Conservation (phyloP, 371 early-diverging fungal species). For the Saksenaea oblongispora region DNA sequence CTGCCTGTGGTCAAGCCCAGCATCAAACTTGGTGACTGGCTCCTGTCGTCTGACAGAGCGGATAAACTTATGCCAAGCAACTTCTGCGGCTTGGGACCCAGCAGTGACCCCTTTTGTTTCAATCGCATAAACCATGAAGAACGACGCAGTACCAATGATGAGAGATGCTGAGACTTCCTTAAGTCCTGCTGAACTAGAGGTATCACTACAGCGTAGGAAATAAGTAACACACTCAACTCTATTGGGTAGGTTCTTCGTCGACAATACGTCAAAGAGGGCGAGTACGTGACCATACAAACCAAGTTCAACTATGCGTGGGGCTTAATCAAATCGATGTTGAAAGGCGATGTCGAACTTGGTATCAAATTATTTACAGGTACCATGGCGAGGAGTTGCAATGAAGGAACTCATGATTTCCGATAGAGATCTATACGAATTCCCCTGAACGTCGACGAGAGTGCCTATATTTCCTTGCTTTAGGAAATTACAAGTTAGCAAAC, state of each 20-base stretch:
- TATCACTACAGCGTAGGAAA: conserved; percentile 8
- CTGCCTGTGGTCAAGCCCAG: too few relatives aligned
- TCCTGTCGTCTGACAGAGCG: background rate
- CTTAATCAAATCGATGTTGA: conserved; percentile 68
- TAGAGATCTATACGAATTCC: conserved; percentile 85
- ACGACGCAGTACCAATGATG: conserved; percentile 36
- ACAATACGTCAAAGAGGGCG: conserved; percentile 73
- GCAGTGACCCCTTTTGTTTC: background rate
- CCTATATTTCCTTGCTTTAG: conserved; percentile 90
- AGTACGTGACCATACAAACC: conserved; percentile 77
- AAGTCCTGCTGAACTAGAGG: conserved; percentile 40
- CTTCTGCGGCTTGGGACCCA: background rate
- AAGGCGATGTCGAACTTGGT: conserved; percentile 73
- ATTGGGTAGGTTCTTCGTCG: conserved; percentile 61
- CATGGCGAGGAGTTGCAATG: background rate
- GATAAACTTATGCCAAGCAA: background rate
- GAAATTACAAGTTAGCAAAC: conserved; percentile 86
- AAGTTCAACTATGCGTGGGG: conserved; percentile 98
- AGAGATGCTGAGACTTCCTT: conserved; percentile 45
- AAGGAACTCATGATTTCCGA: background rate
- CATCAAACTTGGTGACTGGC: too few relatives aligned
- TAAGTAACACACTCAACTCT: background rate
- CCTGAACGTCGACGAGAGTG: conserved; percentile 92
- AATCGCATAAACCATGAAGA: conserved; percentile 18
- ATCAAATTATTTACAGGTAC: conserved; percentile 78